Conservation (phyloP, 192 early-diverging fungal species). For the Coemansia furcata region DNA sequence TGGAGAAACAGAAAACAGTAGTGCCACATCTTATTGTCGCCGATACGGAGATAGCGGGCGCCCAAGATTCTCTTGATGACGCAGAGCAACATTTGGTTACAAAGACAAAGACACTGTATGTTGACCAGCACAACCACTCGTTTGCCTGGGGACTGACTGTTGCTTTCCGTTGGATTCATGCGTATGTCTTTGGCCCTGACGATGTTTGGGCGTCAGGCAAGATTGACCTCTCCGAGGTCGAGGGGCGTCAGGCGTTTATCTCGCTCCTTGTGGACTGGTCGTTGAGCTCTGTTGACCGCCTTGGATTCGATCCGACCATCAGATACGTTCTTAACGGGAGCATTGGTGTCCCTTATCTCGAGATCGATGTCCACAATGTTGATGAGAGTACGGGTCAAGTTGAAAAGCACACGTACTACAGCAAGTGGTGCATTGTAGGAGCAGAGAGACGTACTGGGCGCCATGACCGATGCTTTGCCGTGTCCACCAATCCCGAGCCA, state of each 20-base stretch:
- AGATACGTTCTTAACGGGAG: background rate
- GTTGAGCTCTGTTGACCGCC: constrained; percentile 2
- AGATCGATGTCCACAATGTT: background rate
- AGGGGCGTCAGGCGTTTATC: background rate
- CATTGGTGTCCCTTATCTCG: background rate
- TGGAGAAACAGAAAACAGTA: too few species aligned
- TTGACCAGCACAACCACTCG: constrained; percentile 1
- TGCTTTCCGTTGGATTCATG: background rate
- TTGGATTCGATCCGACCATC: constrained; percentile 9
- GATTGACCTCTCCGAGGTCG: background rate
- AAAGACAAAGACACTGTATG: background rate
- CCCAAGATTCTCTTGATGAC: background rate
- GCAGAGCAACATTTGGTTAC: background rate
- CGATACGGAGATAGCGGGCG: too few species aligned
- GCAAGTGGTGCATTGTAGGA: background rate
- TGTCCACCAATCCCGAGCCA: too few species aligned
- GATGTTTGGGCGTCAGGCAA: background rate
- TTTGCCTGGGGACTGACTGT: constrained; percentile 13
- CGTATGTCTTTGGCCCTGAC: background rate
- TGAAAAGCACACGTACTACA: background rate
- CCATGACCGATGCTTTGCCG: constrained; percentile 1
- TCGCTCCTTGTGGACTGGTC: constrained; percentile 10
- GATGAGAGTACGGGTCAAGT: background rate
- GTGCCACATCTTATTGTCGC: background rate
- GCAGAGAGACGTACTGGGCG: background rate